phyloP scores from a whole-genome alignment of 164 flowering plant species.

The Cinnamomum micranthum region DNA sequence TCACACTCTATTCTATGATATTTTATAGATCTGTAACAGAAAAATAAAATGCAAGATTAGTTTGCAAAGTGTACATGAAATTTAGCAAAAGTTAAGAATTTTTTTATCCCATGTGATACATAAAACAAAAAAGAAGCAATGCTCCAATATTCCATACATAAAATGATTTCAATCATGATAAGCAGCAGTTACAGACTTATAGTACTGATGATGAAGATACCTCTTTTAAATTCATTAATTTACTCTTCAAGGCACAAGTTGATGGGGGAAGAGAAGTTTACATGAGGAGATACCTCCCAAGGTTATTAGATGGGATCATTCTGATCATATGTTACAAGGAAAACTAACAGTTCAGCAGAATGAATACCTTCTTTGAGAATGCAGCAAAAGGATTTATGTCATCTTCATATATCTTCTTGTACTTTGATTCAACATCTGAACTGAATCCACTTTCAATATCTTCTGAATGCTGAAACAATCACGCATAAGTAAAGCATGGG shows the following conservation, averaged over 20 bases:
- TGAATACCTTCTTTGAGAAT: constrained; percentile 83
- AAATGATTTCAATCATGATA: too few relatives aligned
- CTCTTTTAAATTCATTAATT: too few relatives aligned
- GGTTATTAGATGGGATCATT: background rate
- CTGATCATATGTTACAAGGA: background rate
- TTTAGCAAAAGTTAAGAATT: too few relatives aligned
- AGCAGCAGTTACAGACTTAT: too few relatives aligned
- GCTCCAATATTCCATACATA: too few relatives aligned
- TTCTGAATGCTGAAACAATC: constrained; percentile 56
- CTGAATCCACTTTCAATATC: constrained; percentile 94
- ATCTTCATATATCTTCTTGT: constrained; percentile 96
- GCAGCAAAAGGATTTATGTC: constrained; percentile 99
- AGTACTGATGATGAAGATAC: too few relatives aligned
- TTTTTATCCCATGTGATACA: too few relatives aligned
- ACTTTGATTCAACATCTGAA: constrained; percentile 96
- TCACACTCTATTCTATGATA: too few relatives aligned
- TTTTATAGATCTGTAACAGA: too few relatives aligned
- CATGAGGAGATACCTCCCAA: background rate
- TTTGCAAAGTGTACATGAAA: too few relatives aligned
- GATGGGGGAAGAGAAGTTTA: background rate
- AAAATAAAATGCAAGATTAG: too few relatives aligned
- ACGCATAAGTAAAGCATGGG: constrained; percentile 1
- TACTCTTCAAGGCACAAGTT: background rate
- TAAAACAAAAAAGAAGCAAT: too few relatives aligned
- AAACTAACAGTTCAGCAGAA: background rate